These are phyloP conservation scores for Corniculantispora saksenae DNA, from an alignment of 2,329 filamentous ascomycete genomes.

Conservation along the genomic window DNA sequence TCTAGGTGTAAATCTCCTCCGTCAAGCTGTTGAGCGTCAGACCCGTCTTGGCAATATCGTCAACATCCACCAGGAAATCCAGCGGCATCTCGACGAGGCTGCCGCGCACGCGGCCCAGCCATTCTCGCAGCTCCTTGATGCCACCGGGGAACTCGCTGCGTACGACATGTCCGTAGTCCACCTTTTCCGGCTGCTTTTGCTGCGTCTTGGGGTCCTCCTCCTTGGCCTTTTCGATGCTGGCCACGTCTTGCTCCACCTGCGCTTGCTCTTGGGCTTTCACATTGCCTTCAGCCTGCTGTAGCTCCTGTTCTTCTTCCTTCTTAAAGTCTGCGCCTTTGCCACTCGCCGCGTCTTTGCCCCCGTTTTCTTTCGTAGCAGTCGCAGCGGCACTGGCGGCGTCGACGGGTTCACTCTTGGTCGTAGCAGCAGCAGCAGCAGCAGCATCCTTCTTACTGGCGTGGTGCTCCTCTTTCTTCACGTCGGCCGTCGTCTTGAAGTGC, in stretches of 20 bases:
- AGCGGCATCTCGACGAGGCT: constrained; percentile 88
- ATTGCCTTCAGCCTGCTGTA: constrained; percentile 19
- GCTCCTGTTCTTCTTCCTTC: not conserved
- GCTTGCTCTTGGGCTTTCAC: constrained; percentile 49
- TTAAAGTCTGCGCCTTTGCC: not conserved
- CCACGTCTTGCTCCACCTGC: constrained; percentile 56
- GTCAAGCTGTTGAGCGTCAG: constrained; percentile 71
- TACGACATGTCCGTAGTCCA: constrained; percentile 86
- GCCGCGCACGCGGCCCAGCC: constrained; percentile 66
- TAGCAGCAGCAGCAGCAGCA: too few species aligned
- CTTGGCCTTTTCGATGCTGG: not conserved
- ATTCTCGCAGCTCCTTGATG: constrained; percentile 70
- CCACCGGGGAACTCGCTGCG: constrained; percentile 75
- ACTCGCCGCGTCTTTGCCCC: not conserved
- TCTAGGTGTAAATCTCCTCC: constrained; percentile 68
- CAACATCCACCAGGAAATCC: constrained; percentile 76
- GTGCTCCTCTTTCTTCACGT: constrained; percentile 39
- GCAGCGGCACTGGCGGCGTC: not conserved
- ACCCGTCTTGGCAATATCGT: constrained; percentile 84
- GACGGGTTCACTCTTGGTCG: not conserved
- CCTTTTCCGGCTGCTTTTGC: constrained; percentile 51
- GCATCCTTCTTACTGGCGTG: constrained; percentile 19
- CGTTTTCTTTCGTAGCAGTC: not conserved
- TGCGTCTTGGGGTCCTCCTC: constrained; percentile 32
- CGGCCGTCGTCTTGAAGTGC: constrained; percentile 62